phyloP scores from a whole-genome alignment of 2,329 filamentous ascomycete species.

The Magnaporthales sp. region DNA sequence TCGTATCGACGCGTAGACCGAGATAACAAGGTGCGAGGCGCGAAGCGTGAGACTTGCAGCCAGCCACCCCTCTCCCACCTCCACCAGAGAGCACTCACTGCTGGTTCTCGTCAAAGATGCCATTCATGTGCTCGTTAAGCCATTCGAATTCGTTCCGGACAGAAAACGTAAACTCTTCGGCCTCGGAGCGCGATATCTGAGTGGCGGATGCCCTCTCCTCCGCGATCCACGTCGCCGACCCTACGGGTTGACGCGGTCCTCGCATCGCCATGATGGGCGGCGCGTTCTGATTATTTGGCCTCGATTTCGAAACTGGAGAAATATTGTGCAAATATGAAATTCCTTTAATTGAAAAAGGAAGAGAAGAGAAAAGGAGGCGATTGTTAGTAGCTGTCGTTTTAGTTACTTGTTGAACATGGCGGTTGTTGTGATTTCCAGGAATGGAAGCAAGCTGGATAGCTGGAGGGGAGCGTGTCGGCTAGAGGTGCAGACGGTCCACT shows the following conservation, averaged over 20 bases:
- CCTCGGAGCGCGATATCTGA: constrained; percentile 69
- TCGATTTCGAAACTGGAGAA: background rate
- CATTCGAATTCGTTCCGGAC: constrained; percentile 93
- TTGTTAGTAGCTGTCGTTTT: background rate
- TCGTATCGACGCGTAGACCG: background rate
- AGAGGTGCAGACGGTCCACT: background rate
- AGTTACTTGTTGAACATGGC: constrained; percentile 4
- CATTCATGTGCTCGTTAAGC: constrained; percentile 97
- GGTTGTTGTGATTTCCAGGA: constrained; percentile 1
- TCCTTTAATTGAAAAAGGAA: constrained; percentile 1
- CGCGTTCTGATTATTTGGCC: constrained; percentile 8
- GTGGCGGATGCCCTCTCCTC: constrained; percentile 74
- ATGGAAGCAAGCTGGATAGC: background rate
- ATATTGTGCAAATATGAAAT: background rate
- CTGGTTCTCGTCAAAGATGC: constrained; percentile 80
- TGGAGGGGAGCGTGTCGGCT: background rate
- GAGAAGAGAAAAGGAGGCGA: background rate
- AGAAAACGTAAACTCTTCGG: constrained; percentile 88
- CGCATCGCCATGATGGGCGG: constrained; percentile 31
- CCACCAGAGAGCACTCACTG: constrained; percentile 55
- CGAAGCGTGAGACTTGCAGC: background rate
- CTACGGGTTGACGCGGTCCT: constrained; percentile 58
- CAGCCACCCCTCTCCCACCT: background rate
- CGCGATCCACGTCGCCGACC: constrained; percentile 76
- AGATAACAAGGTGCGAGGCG: background rate